A percentile compares a stretch with the other conserved stretches of the same genome.
Conservation (phyloP, 2,329 filamentous ascomycete species). For the Aspergillus versicolor region DNA sequence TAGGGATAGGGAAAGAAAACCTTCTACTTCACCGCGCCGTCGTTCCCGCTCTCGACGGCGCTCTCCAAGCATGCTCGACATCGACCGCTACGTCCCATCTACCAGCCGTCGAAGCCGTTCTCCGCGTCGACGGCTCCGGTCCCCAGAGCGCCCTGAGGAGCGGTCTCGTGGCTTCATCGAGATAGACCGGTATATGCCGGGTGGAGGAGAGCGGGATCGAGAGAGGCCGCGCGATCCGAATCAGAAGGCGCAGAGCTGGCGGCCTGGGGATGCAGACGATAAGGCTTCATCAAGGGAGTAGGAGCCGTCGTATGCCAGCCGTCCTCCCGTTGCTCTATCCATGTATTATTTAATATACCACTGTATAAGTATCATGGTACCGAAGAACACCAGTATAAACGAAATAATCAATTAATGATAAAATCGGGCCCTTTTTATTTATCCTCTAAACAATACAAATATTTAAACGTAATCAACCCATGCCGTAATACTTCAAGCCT, state of each 20-base stretch:
- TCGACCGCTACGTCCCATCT: conserved; percentile 45
- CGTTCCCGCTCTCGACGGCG: conserved; percentile 28
- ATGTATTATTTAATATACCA: background rate
- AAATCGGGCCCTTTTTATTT: background rate
- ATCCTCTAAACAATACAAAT: background rate
- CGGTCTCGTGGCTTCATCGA: conserved; percentile 33
- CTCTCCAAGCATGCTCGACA: conserved; percentile 37
- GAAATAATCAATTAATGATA: background rate
- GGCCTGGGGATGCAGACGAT: conserved; percentile 2
- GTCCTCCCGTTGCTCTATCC: background rate
- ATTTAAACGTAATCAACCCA: background rate
- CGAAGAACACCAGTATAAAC: background rate
- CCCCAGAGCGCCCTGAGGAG: conserved; percentile 30
- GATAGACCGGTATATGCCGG: conserved; percentile 48
- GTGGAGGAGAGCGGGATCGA: conserved; percentile 21
- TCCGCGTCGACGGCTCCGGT: conserved; percentile 39
- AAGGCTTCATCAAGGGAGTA: conserved; percentile 2
- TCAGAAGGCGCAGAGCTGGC: conserved; percentile 5
- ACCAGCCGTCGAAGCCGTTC: conserved; percentile 43
- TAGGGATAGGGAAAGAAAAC: conserved; percentile 13
- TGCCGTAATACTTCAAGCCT: background rate
- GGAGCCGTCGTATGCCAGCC: background rate
- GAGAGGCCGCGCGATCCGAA: conserved; percentile 6
- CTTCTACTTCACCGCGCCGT: conserved; percentile 22
- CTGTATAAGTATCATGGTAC: background rate